Evolutionary conservation across 176 grass and related monocot species (phyloP).

Genomic region (Carex littledalei): DNA sequence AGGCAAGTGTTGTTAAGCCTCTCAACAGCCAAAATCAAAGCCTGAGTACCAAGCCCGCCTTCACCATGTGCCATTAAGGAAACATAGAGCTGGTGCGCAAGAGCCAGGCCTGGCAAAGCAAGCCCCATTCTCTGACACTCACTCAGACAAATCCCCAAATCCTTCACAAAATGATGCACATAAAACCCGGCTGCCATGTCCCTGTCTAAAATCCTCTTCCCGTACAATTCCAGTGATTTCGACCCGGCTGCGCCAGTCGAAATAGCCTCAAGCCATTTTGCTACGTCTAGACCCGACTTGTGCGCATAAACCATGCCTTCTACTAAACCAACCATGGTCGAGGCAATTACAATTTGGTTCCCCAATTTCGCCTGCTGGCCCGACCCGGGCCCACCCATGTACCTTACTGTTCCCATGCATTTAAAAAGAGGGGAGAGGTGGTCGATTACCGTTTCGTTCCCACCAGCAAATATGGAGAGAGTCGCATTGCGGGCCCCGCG

Average conservation of each 20-base stretch:
- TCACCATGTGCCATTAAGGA: slow-evolving; percentile 79
- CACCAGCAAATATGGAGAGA: slow-evolving; percentile 86
- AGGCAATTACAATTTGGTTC: slow-evolving; percentile 89
- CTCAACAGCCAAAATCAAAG: slow-evolving; percentile 70
- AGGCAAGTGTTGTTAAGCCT: slow-evolving; percentile 85
- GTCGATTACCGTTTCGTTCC: slow-evolving; percentile 42
- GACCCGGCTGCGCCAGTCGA: slow-evolving; percentile 84
- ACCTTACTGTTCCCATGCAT: slow-evolving; percentile 67
- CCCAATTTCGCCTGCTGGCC: slow-evolving; percentile 85
- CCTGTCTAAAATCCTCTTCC: slow-evolving; percentile 76
- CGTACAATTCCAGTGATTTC: slow-evolving; percentile 69
- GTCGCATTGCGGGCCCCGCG: slow-evolving; percentile 57
- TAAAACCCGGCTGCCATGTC: slow-evolving; percentile 93
- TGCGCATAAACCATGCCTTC: slow-evolving; percentile 94
- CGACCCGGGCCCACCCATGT: slow-evolving; percentile 78
- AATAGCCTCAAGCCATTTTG: slow-evolving; percentile 90
- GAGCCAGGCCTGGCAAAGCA: slow-evolving; percentile 76
- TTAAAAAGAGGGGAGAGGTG: slow-evolving; percentile 63
- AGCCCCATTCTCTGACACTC: slow-evolving; percentile 95
- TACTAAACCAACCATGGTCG: slow-evolving; percentile 93
- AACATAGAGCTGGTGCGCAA: slow-evolving; percentile 81
- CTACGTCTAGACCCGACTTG: slow-evolving; percentile 82
- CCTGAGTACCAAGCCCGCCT: slow-evolving; percentile 75
- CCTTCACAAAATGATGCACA: slow-evolving; percentile 92
- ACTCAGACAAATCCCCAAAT: slow-evolving; percentile 85